These are phyloP conservation scores for Termitomyces sp. DNA, from an alignment of 768 basidiomycete genomes.

Conservation along the genomic window DNA sequence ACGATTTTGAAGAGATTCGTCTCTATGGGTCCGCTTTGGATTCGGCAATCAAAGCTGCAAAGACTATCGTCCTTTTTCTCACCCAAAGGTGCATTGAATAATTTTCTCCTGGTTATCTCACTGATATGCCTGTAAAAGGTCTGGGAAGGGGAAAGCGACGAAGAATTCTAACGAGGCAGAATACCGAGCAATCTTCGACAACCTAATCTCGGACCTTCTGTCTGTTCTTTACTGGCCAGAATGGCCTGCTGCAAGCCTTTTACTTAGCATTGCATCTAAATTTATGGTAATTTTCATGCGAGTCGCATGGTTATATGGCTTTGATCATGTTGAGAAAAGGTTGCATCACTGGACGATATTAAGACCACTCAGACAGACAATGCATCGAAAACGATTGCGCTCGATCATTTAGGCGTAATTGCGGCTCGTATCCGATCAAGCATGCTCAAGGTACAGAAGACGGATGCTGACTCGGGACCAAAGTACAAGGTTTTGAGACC, in stretches of 20 bases:
- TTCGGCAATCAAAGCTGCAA: slow-evolving; percentile 79
- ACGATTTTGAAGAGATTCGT: slow-evolving; percentile 67
- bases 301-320: not conserved
- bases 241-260: slow-evolving; percentile 89
- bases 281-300: slow-evolving; percentile 57
- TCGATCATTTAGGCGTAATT: slow-evolving; percentile 93
- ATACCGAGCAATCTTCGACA: slow-evolving; percentile 89
- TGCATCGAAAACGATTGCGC: slow-evolving; percentile 81
- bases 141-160: slow-evolving; percentile 81
- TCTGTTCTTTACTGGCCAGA: slow-evolving; percentile 92
- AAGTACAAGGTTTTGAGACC: slow-evolving; percentile 42
- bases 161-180: slow-evolving; percentile 94
- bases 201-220: slow-evolving; percentile 82
- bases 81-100: slow-evolving; percentile 45
- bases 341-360: slow-evolving; percentile 76
- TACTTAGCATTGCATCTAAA: slow-evolving; percentile 75
- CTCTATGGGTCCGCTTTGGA: slow-evolving; percentile 71
- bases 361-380: slow-evolving; percentile 71
- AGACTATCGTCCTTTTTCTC: slow-evolving; percentile 75
- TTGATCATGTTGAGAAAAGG: slow-evolving; percentile 33
- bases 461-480: slow-evolving; percentile 18
- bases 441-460: slow-evolving; percentile 38
- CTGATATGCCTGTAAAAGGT: slow-evolving; percentile 33
- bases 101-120: not conserved
- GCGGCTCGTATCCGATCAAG: slow-evolving; percentile 73